Evolutionary conservation across 352 stramenopile species (phyloP), one percentile per base, ranked within the genome.

Genomic region (Globisporangium echinulatum): DNA sequence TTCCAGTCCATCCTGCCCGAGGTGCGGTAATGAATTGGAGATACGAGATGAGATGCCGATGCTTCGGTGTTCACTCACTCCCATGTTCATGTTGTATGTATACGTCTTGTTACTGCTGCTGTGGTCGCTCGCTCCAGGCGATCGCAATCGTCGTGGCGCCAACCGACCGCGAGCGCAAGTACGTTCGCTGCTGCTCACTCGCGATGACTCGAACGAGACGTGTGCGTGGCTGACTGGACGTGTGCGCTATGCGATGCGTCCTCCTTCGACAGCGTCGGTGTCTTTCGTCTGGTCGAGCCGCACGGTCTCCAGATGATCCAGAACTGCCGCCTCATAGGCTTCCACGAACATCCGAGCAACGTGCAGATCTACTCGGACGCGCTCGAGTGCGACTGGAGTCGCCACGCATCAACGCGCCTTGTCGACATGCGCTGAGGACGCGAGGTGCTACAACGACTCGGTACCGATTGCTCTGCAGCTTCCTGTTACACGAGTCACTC

Each of bases 1-100:
- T 97, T 95, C 66, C 88, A 97, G 67, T 86, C 82, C 0, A 95
- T 97, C 55, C 68, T 97, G 11, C 79, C 87, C 1, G 88, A 97
- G 75, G 79, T 85, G 72, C 19, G 56, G 42, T 5, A 7, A 11
- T 15, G 19, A 5, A 15, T n/a, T 33, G 7, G 3, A 8, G 4
- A 7, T 43, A 37, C 17, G 8, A 48, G 14, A 25, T 25, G 25
- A 25, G 25, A 25, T 25, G 25, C 25, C 25, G 25, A 25, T 25
- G 25, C 25, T 25, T 25, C 25, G 25, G 25, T 25, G 25, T 25
- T 25, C 25, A 25, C 25, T 25, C 25, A 25, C 25, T 25, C 25
- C 25, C 25, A 25, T 25, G 25, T 25, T 25, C 25, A 25, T 25
- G 25, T 2, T 25, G 25, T 25, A 25, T 25, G 25, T 25, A 25